These are phyloP conservation scores for Phaffomyces opuntiae DNA, from an alignment of 805 yeast species.

Conservation along the genomic window DNA sequence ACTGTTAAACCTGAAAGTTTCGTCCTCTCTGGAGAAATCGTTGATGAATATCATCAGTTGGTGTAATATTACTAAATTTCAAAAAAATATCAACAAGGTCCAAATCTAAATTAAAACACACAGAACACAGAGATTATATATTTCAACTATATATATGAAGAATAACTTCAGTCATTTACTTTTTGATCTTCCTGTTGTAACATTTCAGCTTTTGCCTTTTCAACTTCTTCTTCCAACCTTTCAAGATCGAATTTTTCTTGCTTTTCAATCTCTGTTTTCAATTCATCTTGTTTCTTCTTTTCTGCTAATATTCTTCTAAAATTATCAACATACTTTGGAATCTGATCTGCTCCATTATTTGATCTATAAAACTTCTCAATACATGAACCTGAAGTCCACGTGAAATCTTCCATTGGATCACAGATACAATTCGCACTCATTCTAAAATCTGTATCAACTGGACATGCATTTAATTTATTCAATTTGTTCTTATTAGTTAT, in stretches of 20 bases:
- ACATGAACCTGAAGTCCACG: conserved; percentile 57
- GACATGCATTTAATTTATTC: conserved; percentile 40
- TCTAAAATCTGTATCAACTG: conserved; percentile 56
- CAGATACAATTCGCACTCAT: conserved; percentile 62
- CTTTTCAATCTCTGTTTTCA: not conserved
- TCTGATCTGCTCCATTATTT: conserved; percentile 5
- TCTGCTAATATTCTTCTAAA: not conserved
- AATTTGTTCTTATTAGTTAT: conserved; percentile 42
- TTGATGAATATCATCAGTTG: conserved; percentile 4
- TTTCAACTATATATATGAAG: too few relatives aligned
- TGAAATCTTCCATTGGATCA: conserved; percentile 61
- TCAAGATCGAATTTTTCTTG: conserved; percentile 2
- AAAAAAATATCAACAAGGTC: too few relatives aligned
- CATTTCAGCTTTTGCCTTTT: not conserved
- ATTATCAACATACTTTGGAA: conserved; percentile 11
- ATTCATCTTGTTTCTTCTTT: conserved; percentile 5
- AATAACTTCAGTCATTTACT: too few relatives aligned
- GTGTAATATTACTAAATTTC: too few relatives aligned
- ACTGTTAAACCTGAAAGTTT: conserved; percentile 29
- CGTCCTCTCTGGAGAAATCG: conserved; percentile 1
- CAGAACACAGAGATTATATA: too few relatives aligned
- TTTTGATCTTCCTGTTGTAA: too few relatives aligned
- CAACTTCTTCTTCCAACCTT: not conserved
- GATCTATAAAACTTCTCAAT: conserved; percentile 48
- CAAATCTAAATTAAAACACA: too few relatives aligned